Percentiles rank a stretch among this genome's conserved stretches.
phyloP scores from a whole-genome alignment of 1,284 basidiomycete species.

The Ceratobasidium sp. region DNA sequence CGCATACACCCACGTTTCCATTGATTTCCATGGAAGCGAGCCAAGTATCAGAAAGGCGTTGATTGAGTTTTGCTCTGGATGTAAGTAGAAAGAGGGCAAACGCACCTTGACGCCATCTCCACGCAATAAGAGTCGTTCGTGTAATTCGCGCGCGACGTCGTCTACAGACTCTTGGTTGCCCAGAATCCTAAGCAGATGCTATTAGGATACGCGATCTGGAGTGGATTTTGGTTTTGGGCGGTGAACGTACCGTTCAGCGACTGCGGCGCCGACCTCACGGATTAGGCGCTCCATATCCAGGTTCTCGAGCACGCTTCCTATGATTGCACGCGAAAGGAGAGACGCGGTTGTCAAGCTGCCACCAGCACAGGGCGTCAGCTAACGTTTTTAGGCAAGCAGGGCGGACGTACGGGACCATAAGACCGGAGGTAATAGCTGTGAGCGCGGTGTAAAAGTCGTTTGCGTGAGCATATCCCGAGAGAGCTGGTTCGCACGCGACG shows the following conservation, averaged over 20 bases:
- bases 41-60: not conserved
- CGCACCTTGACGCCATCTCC: constrained; percentile 59
- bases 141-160: constrained; percentile 92
- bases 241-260: constrained; percentile 73
- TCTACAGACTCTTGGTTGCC: constrained; percentile 87
- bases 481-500: constrained; percentile 97
- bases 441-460: constrained; percentile 97
- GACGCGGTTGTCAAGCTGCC: constrained; percentile 85
- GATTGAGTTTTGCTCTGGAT: not conserved
- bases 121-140: constrained; percentile 88
- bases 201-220: not conserved
- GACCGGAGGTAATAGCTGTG: constrained; percentile 89
- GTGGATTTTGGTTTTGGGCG: constrained; percentile 38
- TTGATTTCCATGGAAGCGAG: not conserved
- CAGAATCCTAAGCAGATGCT: constrained; percentile 43
- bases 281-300: constrained; percentile 98
- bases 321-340: constrained; percentile 96
- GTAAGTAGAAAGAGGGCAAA: constrained; percentile 70
- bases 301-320: constrained; percentile 96
- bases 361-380: not conserved
- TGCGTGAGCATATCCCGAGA: constrained; percentile 94
- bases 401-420: constrained; percentile 78
- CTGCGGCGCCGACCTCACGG: constrained; percentile 90
- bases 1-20: constrained; percentile 5
- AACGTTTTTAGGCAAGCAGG: not conserved